Evolutionary conservation across 176 grass and related monocot species (phyloP).

Genomic region (bread wheat (Triticum aestivum)): IWGSC_CS_RefSeq_v2.1 NC_057807.1:307358904-307359403

Average conservation of each 20-base stretch:
- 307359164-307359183: constrained; percentile 82
- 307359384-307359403: neutral
- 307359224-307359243: constrained; percentile 78
- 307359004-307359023: neutral
- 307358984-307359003: neutral
- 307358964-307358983: constrained; percentile 84
- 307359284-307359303: neutral
- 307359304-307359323: neutral
- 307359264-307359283: constrained; percentile 90
- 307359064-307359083: constrained; percentile 88
- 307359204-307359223: constrained; percentile 92
- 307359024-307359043: constrained; percentile 26
- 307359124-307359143: constrained; percentile 58
- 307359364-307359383: neutral
- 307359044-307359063: constrained; percentile 96
- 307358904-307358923: constrained; percentile 99
- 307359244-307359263: constrained; percentile 88
- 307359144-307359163: constrained; percentile 41
- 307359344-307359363: neutral
- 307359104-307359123: constrained; percentile 46
- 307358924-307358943: constrained; percentile 95
- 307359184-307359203: constrained; percentile 89
- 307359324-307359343: neutral
- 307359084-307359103: constrained; percentile 78
- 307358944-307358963: constrained; percentile 98